These are phyloP conservation scores for Aspergillus sojae DNA, from an alignment of 2,329 filamentous ascomycete species.

Conservation along the genomic window DNA sequence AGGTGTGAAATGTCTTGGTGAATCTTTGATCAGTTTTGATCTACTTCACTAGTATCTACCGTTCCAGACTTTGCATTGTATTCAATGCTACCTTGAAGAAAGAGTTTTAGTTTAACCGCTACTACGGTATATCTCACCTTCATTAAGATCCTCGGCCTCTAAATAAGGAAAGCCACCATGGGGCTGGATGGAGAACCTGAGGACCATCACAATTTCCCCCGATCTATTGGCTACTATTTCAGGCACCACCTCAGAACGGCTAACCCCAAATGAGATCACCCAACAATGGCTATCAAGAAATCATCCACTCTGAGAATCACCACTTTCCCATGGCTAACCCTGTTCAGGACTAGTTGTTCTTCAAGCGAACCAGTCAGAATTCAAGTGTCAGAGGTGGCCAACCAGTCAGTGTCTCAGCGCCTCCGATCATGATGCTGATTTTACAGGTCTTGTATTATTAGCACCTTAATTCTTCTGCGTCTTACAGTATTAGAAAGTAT, in stretches of 20 bases:
- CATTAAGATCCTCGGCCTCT: neutral
- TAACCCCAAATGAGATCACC: neutral
- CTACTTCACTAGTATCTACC: neutral
- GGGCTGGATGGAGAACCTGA: neutral
- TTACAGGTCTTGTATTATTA: slow-evolving; percentile 4
- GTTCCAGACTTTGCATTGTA: neutral
- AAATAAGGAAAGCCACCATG: neutral
- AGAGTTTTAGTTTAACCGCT: too few relatives aligned
- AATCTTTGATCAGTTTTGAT: neutral
- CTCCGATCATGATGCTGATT: neutral
- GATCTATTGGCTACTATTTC: slow-evolving; percentile 7
- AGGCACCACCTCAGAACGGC: neutral
- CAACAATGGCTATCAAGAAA: slow-evolving; percentile 8
- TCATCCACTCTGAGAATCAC: neutral
- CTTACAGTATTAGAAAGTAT: neutral
- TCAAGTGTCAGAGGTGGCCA: slow-evolving; percentile 1
- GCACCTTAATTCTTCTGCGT: slow-evolving; percentile 1
- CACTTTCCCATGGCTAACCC: slow-evolving; percentile 5
- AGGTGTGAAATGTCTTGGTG: neutral
- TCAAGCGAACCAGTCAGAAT: slow-evolving; percentile 18
- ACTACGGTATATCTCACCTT: neutral
- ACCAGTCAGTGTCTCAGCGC: slow-evolving; percentile 18
- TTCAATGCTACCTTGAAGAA: too few relatives aligned
- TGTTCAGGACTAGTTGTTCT: neutral
- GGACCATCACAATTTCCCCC: neutral